Evolutionary conservation across 495 filamentous ascomycete species (phyloP).

Genomic region (Penicillium lividum): DNA sequence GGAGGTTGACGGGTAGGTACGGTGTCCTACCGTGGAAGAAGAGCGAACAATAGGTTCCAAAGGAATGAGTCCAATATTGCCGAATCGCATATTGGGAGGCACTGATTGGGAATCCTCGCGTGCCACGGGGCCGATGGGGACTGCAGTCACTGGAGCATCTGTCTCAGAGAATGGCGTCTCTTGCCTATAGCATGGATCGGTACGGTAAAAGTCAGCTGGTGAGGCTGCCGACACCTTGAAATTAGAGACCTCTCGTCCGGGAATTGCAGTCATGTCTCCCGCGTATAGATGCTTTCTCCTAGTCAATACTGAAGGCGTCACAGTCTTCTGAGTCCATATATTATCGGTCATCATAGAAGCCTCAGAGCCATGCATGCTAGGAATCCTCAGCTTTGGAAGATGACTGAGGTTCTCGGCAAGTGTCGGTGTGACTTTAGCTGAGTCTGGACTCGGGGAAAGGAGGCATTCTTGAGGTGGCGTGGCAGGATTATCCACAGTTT

Average conservation of each 20-base stretch:
- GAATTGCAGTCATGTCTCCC: too few relatives aligned
- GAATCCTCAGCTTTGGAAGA: constrained; percentile 60
- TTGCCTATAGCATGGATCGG: constrained; percentile 57
- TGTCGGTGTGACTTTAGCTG: constrained; percentile 36
- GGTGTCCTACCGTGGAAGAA: too few relatives aligned
- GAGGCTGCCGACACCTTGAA: too few relatives aligned
- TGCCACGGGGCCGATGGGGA: constrained; percentile 66
- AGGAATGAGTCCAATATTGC: constrained; percentile 28
- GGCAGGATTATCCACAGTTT: constrained; percentile 40
- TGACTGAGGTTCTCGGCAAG: constrained; percentile 46
- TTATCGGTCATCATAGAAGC: constrained; percentile 24
- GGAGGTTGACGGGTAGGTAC: constrained; percentile 14
- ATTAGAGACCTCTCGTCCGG: too few relatives aligned
- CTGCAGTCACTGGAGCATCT: constrained; percentile 81
- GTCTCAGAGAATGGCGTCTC: constrained; percentile 83
- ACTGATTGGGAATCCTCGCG: constrained; percentile 83
- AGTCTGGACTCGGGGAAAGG: constrained; percentile 39
- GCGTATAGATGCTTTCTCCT: too few relatives aligned
- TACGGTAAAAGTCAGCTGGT: constrained; percentile 29
- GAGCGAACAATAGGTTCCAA: too few relatives aligned
- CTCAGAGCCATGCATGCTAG: constrained; percentile 24
- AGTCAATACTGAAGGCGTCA: too few relatives aligned
- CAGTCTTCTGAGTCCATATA: too few relatives aligned
- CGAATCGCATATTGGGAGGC: constrained; percentile 81
- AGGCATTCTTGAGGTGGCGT: constrained; percentile 51